Evolutionary conservation across 805 yeast genomes (phyloP), one percentile per base, ranked within the genome.

Genomic region (Vanderwaltozyma verrucispora): DNA sequence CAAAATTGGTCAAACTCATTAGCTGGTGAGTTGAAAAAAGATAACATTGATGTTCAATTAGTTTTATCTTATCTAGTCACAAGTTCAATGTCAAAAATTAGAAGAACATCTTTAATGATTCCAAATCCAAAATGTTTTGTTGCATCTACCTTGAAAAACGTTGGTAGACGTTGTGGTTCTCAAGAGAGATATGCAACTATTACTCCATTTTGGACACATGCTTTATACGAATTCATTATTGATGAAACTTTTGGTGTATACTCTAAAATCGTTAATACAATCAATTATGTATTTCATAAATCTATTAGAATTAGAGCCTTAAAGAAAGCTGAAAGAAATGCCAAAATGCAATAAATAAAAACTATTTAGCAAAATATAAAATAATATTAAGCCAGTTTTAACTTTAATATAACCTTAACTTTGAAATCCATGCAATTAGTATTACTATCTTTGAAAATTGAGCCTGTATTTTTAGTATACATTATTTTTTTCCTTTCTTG

Each of bases 181-280:
- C 95, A 86, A 61, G 95, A 84, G 45, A 75, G 95, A 51, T 85
- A 59, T 50, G 94, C 77, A 25, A 86, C 96, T 2, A 63, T 69
- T 39, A 89, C 97, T 2, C 98, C 98, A 25, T 92, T 69, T 70
- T 87, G 95, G 85, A 62, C 86, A 2, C 98, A 92, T 63, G 97
- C 96, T 2, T 56, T 89, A 36, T 77, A 88, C 79, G 95, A 88
- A 59, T 88, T 83, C 71, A 67, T 67, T 37, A 75, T 88, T 44
- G 88, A 77, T 35, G 73, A 74, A 52, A 72, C 86, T 10, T 78
- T 87, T 34, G 97, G 98, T 20, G 86, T 83, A 30, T 86, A 71
- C 64, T 76, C 89, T 39, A 69, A 68, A 46, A 26, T 80, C 16
- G 94, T 83, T 31, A 81, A 83, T 50, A 51, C 59, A 26, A 56